phyloP scores from a whole-genome alignment of 2,329 filamentous ascomycete genomes.

The Raffaelea deltoideospora region DNA sequence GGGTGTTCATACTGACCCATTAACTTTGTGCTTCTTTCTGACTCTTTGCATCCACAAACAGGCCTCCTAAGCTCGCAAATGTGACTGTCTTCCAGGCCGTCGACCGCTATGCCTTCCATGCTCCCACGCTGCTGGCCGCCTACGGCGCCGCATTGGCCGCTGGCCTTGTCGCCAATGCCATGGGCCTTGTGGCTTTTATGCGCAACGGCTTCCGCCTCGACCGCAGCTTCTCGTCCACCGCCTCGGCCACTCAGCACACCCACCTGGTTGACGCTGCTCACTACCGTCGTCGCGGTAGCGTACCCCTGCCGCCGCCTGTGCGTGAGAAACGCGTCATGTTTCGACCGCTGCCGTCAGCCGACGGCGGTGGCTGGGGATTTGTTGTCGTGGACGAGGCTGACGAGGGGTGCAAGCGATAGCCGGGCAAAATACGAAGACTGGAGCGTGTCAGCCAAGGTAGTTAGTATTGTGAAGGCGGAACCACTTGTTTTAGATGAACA shows the following conservation, averaged over 20 bases:
- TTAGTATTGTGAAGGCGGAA: no score
- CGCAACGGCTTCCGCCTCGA: slow-evolving; percentile 1
- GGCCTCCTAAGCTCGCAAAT: neutral
- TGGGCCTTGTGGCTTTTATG: neutral
- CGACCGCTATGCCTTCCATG: neutral
- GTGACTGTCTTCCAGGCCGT: neutral
- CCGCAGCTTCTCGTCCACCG: slow-evolving; percentile 1
- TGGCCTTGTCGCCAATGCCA: neutral
- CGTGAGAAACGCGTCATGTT: neutral
- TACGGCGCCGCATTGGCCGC: neutral
- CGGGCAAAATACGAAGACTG: no score
- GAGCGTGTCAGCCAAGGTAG: no score
- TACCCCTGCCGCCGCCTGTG: neutral
- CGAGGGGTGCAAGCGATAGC: no score
- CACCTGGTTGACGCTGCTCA: slow-evolving; percentile 1
- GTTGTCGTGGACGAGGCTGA: slow-evolving; percentile 1
- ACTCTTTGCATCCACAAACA: no score
- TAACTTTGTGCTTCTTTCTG: no score
- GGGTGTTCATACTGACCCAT: no score
- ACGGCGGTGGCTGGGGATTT: neutral
- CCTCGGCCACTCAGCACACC: slow-evolving; percentile 1
- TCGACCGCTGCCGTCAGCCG: neutral
- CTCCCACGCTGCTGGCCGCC: neutral
- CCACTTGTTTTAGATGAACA: no score
- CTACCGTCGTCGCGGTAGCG: neutral